A percentile compares a stretch with the other conserved stretches of the same genome.
Conservation (phyloP, 176 grass and related monocot species). For the Pharus latifolius region DNA sequence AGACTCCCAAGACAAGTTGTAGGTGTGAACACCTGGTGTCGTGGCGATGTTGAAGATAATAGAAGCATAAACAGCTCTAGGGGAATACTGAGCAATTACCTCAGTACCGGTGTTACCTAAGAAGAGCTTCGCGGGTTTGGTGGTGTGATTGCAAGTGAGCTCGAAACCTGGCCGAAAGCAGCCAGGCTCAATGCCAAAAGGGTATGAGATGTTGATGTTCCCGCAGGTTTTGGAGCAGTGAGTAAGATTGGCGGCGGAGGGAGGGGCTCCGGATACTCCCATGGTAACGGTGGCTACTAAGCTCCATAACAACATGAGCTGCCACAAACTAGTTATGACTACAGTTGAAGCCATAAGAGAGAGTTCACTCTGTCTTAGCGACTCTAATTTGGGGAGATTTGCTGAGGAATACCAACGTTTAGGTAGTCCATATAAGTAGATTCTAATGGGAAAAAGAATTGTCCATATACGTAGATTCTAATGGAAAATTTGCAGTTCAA, state of each 20-base stretch:
- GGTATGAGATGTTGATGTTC: not conserved
- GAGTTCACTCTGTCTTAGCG: too few relatives aligned
- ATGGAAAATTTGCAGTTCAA: too few relatives aligned
- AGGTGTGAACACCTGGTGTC: not conserved
- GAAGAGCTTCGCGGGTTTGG: not conserved
- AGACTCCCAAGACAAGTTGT: not conserved
- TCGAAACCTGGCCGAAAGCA: not conserved
- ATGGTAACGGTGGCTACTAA: not conserved
- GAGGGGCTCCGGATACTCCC: not conserved
- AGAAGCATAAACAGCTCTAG: rapidly evolving
- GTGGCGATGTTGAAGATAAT: not conserved
- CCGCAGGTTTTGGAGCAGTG: not conserved
- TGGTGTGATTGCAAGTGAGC: not conserved
- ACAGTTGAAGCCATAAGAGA: too few relatives aligned
- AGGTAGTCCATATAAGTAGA: too few relatives aligned
- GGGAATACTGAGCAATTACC: not conserved
- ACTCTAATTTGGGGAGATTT: too few relatives aligned
- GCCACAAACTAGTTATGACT: too few relatives aligned
- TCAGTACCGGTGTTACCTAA: not conserved
- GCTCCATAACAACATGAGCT: not conserved
- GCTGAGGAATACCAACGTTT: too few relatives aligned
- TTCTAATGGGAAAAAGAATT: too few relatives aligned
- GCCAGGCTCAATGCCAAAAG: not conserved
- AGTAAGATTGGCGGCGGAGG: not conserved
- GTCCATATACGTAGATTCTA: too few relatives aligned